Evolutionary conservation across 129 eudicot genomes (phyloP).

Genomic region (Gnaphalium uliginosum): DNA sequence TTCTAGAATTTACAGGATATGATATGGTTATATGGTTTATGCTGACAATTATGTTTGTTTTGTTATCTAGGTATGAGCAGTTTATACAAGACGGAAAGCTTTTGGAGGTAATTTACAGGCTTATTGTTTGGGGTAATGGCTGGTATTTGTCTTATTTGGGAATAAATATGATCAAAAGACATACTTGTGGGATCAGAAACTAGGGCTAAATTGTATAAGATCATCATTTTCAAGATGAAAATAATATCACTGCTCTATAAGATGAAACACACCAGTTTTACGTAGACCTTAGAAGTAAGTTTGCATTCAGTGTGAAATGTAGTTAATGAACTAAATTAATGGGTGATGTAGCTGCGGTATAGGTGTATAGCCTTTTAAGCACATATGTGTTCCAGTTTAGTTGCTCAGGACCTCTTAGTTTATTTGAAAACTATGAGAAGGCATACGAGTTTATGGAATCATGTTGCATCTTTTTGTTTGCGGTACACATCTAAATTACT

Average conservation of each 20-base stretch:
- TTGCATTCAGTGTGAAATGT: background rate
- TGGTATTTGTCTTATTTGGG: background rate
- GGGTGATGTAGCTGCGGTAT: background rate
- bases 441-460: conserved; percentile 12
- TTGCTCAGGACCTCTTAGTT: background rate
- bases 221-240: background rate
- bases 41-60: conserved; percentile 15
- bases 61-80: conserved; percentile 70
- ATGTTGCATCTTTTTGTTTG: conserved; percentile 13
- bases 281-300: background rate
- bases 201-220: background rate
- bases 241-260: background rate
- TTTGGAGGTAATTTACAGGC: conserved; percentile 66
- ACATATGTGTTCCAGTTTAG: background rate
- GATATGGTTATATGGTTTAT: background rate
- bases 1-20: background rate
- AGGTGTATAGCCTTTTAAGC: background rate
- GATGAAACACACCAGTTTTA: background rate
- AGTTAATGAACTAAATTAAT: background rate
- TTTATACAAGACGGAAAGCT: conserved; percentile 81
- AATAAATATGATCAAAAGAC: conserved; percentile 11
- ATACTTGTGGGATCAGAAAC: conserved; percentile 12
- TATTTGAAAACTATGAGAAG: conserved; percentile 15
- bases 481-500: background rate
- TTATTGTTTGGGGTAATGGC: conserved; percentile 3